A percentile compares a stretch with the other conserved stretches of the same genome.
Conservation (phyloP, 75 land plant genomes). For the Chamaecyparis obtusa region DNA sequence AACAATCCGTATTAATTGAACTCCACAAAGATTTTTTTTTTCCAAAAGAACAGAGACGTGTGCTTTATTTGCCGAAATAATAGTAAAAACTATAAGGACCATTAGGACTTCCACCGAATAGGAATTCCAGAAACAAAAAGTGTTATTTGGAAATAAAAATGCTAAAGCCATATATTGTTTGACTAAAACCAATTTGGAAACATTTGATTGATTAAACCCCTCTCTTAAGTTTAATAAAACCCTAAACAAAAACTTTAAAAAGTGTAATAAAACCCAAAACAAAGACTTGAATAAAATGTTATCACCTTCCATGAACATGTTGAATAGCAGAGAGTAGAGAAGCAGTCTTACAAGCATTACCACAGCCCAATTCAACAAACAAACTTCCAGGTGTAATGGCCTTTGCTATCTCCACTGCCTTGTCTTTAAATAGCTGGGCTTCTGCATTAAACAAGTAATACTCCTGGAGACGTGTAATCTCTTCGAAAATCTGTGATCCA, state of each 20-base stretch:
- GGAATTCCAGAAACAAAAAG: background rate
- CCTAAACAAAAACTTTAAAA: background rate
- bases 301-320: slow-evolving; percentile 24
- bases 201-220: no score
- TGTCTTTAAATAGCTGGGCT: slow-evolving; percentile 11
- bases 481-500: slow-evolving; percentile 32
- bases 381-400: slow-evolving; percentile 16
- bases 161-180: no score
- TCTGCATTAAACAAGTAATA: slow-evolving; percentile 42
- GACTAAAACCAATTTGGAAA: no score
- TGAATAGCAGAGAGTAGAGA: slow-evolving; percentile 22
- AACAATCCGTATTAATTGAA: no score
- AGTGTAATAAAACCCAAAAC: background rate
- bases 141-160: background rate
- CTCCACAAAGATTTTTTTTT: no score
- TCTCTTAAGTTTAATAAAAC: background rate
- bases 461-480: slow-evolving; percentile 34
- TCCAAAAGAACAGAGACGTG: no score
- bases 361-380: slow-evolving; percentile 44
- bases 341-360: slow-evolving; percentile 33
- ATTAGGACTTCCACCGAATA: no score
- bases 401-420: slow-evolving; percentile 19
- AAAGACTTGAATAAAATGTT: background rate
- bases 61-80: no score
- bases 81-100: no score